Evolutionary conservation across 306 rosid genomes (phyloP), one percentile per base, ranked within the genome.

Genomic region (Begonia masoniana): DNA sequence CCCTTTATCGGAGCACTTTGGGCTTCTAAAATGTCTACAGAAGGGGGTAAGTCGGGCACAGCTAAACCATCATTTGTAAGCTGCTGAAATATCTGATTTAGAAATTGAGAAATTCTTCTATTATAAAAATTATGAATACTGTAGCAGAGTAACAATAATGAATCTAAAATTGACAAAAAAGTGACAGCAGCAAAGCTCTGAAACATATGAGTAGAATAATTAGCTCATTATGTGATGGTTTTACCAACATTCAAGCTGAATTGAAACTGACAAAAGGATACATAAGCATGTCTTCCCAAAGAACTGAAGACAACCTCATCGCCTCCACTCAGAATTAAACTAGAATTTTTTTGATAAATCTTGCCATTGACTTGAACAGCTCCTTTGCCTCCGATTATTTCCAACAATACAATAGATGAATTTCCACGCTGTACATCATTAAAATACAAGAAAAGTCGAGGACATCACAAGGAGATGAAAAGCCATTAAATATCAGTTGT

Each of bases 241-340:
- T 31, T 31, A 31, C 21, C 55, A 67, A 49, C 60, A 68, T 58
- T 52, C 57, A 31, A 31, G 39, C 39, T 31, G 39, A 31, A 31
- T 4, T 7, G 39, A 31, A 31, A 31, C 39, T 6, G 39, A 31
- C 47, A 69, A 76, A 71, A 92, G 99, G 99, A 92, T 92, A 92
- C 99, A 69, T 92, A 92, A 57, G 95, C 84, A 72, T 86, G 88
- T 67, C 74, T 86, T 65, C 82, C 80, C 15, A 76, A 70, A 39
- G 79, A 60, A 61, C 75, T 65, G 56, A 92, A 92, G 60, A 86
- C 81, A 51, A 92, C 72, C 74, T 92, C 99, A 54, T 92, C 99
- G 4, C 99, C 99, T 69, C 93, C 95, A 13, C 53, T 81, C 50
- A 92, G 72, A 52, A 72, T 58, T 31, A 77, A 60, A 43, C 79